These are phyloP conservation scores for Kodamaea sp. DNA, from an alignment of 1,139 yeast species.

Conservation along the genomic window DNA sequence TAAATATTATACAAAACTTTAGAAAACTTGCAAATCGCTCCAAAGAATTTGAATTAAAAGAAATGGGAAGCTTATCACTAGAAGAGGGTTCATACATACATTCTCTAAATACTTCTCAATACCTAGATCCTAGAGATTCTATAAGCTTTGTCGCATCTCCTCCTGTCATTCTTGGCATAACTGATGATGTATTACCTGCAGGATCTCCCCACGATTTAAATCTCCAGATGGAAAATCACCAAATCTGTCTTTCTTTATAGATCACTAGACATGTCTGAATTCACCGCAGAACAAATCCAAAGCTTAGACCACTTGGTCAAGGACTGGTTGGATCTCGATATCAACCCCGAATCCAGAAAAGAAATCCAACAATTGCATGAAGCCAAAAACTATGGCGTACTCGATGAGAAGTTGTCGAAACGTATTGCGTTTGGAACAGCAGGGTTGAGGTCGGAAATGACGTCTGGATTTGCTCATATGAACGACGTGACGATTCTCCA, in stretches of 20 bases:
- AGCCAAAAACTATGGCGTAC: constrained; percentile 38
- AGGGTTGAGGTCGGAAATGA: constrained; percentile 84
- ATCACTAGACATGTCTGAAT: not conserved
- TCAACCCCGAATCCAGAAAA: constrained; percentile 52
- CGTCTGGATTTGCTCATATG: constrained; percentile 87
- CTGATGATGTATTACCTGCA: too few relatives aligned
- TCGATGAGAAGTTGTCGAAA: constrained; percentile 51
- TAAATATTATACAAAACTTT: too few relatives aligned
- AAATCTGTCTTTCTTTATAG: too few relatives aligned
- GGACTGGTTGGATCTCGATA: constrained; percentile 42
- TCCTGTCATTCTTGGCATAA: too few relatives aligned
- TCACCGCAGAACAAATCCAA: constrained; percentile 7
- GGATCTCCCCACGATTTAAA: not conserved
- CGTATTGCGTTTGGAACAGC: constrained; percentile 92
- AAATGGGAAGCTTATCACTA: too few relatives aligned
- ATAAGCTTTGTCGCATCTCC: too few relatives aligned
- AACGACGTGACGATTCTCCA: constrained; percentile 87
- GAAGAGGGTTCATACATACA: too few relatives aligned
- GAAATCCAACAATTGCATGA: constrained; percentile 56
- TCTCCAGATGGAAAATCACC: not conserved
- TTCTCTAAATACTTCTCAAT: too few relatives aligned
- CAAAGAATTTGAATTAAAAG: too few relatives aligned
- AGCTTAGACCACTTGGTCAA: constrained; percentile 38
- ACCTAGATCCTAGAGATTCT: too few relatives aligned
- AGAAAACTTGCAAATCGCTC: too few relatives aligned